A percentile compares a stretch with the other conserved stretches of the same genome.
Conservation (phyloP, 2,329 filamentous ascomycete genomes). For the Fusarium sp. region DNA sequence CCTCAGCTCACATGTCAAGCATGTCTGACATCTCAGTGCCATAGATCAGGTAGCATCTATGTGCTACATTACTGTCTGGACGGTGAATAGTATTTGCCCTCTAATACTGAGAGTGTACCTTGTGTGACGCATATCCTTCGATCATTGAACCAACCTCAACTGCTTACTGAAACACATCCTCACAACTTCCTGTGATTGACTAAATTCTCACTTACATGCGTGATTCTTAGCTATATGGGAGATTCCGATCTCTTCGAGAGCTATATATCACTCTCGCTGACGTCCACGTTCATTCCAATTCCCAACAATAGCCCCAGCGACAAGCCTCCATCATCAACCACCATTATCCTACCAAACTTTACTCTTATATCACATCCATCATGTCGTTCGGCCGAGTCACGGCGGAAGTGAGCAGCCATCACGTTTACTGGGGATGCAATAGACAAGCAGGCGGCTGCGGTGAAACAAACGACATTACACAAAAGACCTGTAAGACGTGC, state of each 20-base stretch:
- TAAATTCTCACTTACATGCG: rapidly evolving
- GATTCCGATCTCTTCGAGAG: rapidly evolving
- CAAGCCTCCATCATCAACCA: rapidly evolving
- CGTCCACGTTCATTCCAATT: no score
- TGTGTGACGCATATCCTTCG: neutral
- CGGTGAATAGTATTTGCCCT: rapidly evolving
- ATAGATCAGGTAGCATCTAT: neutral
- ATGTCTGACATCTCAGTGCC: rapidly evolving
- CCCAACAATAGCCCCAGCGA: rapidly evolving
- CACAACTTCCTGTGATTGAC: rapidly evolving
- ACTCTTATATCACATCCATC: rapidly evolving
- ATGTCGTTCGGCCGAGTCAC: neutral
- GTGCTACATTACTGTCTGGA: no score
- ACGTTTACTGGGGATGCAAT: neutral
- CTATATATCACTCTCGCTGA: neutral
- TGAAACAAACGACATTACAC: neutral
- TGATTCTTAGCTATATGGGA: neutral
- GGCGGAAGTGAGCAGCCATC: neutral
- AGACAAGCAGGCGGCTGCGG: rapidly evolving
- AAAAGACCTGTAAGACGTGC: rapidly evolving
- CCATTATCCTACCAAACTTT: rapidly evolving
- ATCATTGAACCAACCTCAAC: neutral
- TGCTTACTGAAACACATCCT: neutral
- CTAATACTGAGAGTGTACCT: rapidly evolving
- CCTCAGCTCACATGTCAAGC: rapidly evolving